Evolutionary conservation across 371 early-diverging fungal species (phyloP).

Genomic region (Dichotomocladium elegans): DNA sequence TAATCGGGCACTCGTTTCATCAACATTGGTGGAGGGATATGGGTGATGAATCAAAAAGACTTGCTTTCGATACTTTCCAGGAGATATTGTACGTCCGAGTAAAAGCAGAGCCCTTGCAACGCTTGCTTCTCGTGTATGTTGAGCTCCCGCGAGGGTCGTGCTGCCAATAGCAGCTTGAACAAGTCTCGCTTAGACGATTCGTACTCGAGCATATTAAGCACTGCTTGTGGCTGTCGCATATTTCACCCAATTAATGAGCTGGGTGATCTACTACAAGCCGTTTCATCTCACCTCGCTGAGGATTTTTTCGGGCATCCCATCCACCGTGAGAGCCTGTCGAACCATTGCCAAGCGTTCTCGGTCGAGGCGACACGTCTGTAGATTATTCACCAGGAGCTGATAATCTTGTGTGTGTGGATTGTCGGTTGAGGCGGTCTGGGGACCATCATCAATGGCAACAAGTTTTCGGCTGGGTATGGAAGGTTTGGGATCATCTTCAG

Average conservation of each 20-base stretch:
- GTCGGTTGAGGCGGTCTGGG: background rate
- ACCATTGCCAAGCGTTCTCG: conserved; percentile 31
- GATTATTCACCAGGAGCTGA: background rate
- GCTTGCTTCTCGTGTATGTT: conserved; percentile 15
- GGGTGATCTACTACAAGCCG: background rate
- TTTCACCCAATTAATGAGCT: background rate
- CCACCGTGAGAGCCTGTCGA: conserved; percentile 7
- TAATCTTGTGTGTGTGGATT: background rate
- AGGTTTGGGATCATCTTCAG: background rate
- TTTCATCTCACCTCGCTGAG: conserved; percentile 7
- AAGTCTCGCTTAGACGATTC: conserved; percentile 25
- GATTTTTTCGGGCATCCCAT: conserved; percentile 9
- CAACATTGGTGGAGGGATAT: background rate
- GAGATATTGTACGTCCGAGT: conserved; percentile 16
- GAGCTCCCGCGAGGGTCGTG: conserved; percentile 1
- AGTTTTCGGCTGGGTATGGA: conserved; percentile 1
- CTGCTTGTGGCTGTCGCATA: background rate
- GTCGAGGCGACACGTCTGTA: conserved; percentile 27
- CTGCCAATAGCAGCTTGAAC: conserved; percentile 4
- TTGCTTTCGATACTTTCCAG: conserved; percentile 2
- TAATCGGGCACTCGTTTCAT: no score
- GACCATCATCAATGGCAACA: conserved; percentile 5
- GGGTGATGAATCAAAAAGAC: background rate
- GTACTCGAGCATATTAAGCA: conserved; percentile 22
- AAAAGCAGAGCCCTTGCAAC: conserved; percentile 24